Evolutionary conservation across 441 rosid species (phyloP).

Genomic region (Erysimum pusillum): DNA sequence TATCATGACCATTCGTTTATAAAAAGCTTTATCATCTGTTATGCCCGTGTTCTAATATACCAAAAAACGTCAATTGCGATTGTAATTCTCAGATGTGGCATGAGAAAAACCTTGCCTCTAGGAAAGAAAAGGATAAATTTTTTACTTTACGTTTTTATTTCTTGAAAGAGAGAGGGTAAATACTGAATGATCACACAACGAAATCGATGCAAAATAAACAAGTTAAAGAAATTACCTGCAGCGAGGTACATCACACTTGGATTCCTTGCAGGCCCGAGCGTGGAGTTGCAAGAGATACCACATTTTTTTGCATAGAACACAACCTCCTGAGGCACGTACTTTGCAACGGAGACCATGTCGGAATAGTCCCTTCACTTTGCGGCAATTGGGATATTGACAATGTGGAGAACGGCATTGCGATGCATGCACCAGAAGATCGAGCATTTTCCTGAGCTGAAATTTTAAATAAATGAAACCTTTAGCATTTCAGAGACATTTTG

Average conservation of each 20-base stretch:
- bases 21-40: conserved; percentile 13
- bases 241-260: conserved; percentile 93
- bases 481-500: conserved; percentile 22
- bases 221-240: conserved; percentile 72
- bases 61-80: not conserved
- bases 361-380: conserved; percentile 96
- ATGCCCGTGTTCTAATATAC: not conserved
- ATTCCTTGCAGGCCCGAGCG: conserved; percentile 98
- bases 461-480: conserved; percentile 6
- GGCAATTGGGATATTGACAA: conserved; percentile 97
- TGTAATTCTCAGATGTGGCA: conserved; percentile 7
- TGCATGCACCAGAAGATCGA: conserved; percentile 98
- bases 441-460: conserved; percentile 97
- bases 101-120: conserved; percentile 9
- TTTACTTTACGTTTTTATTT: not conserved
- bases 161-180: conserved; percentile 5
- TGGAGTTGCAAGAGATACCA: conserved; percentile 99
- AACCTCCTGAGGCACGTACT: conserved; percentile 94
- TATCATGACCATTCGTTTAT: conserved; percentile 5
- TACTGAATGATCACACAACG: conserved; percentile 26
- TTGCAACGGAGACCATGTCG: conserved; percentile 92
- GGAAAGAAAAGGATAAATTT: not conserved
- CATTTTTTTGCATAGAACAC: conserved; percentile 94
- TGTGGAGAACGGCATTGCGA: conserved; percentile 87
- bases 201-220: conserved; percentile 10